A percentile compares a stretch with the other conserved stretches of the same genome.
phyloP scores from a whole-genome alignment of 169 alveolate species.

The Plasmodium gaboni region DNA sequence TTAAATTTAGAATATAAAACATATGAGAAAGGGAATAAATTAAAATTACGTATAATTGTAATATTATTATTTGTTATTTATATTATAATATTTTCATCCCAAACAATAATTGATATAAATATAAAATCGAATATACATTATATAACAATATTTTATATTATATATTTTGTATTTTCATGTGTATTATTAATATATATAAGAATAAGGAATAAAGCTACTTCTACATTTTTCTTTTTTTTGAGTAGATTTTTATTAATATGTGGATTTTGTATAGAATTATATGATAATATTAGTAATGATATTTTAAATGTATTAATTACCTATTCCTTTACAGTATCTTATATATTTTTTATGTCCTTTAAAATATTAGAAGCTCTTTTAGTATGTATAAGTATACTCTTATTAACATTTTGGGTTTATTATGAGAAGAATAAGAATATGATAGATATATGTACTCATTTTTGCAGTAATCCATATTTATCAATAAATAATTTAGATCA shows the following conservation, averaged over 20 bases:
- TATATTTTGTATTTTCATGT: slow-evolving; percentile 7
- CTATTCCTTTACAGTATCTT: slow-evolving; percentile 53
- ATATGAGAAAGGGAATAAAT: slow-evolving; percentile 62
- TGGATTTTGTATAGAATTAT: slow-evolving; percentile 46
- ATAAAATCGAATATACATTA: neutral
- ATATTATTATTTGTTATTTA: slow-evolving; percentile 27
- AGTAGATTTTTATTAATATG: slow-evolving; percentile 28
- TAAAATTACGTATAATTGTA: slow-evolving; percentile 49
- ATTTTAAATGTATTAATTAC: slow-evolving; percentile 28
- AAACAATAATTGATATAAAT: slow-evolving; percentile 2
- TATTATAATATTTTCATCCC: slow-evolving; percentile 17
- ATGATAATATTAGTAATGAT: slow-evolving; percentile 46
- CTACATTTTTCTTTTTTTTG: slow-evolving; percentile 33
- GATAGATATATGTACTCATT: slow-evolving; percentile 39
- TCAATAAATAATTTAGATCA: slow-evolving; percentile 10
- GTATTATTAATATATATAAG: slow-evolving; percentile 20
- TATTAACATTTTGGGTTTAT: slow-evolving; percentile 20
- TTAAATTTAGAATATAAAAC: slow-evolving; percentile 75
- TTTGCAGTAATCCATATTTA: slow-evolving; percentile 77
- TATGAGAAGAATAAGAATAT: slow-evolving; percentile 66
- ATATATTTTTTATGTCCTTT: slow-evolving; percentile 67
- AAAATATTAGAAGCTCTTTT: slow-evolving; percentile 58
- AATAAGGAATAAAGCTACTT: slow-evolving; percentile 13
- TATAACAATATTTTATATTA: neutral
- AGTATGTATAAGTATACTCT: slow-evolving; percentile 4